Base-by-base conservation (phyloP, 164 flowering plant genomes). In the Litsea cubeba region DNA sequence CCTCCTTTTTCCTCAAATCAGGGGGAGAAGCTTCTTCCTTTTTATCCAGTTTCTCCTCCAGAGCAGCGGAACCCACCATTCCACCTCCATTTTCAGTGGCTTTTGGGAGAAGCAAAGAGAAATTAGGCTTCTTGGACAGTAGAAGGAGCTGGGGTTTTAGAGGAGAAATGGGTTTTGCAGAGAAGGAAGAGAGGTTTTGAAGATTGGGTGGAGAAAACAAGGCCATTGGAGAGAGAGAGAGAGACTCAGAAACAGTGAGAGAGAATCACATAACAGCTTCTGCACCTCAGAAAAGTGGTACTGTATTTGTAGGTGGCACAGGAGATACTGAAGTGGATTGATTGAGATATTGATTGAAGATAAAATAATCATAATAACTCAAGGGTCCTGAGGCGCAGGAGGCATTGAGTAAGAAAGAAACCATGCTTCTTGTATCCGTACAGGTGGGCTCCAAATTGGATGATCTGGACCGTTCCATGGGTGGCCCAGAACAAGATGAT, bases 1-100 rank as follows among this genome's bases (percentile, higher is more conserved):
- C 84, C 22, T 75, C 71, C 75, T 71, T 75, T 68, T 75, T 57
- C 83, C 75, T 84, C 62, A 62, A 40, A 12, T 62, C 72, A 54
- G 60, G 60, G 60, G 60, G 60, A 57, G 75, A 40, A 71, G 75
- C 72, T 20, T 62, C 65, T 12, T 50, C 72, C 69, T 74, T 81
- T 75, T 68, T n/a, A 58, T 68, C 79, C 11, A 70, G 64, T 35
- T 74, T 76, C 25, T 81, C 79, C 65, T 75, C 85, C 40, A 75
- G 75, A 72, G 82, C 76, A 62, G 87, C 73, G 35, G 89, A 68
- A 30, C 73, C 83, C 10, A 72, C 80, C 68, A 65, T 24, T 64
- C 91, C 93, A 54, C 86, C 85, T 62, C 85, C 95, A 83, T 87
- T 87, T 23, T 88, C 93, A 3, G 86, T 65, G 25, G 84, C 81